Evolutionary conservation across 345 rosid genomes (phyloP), one percentile per base, ranked within the genome.

Genomic region (Hibiscus mutabilis): DNA sequence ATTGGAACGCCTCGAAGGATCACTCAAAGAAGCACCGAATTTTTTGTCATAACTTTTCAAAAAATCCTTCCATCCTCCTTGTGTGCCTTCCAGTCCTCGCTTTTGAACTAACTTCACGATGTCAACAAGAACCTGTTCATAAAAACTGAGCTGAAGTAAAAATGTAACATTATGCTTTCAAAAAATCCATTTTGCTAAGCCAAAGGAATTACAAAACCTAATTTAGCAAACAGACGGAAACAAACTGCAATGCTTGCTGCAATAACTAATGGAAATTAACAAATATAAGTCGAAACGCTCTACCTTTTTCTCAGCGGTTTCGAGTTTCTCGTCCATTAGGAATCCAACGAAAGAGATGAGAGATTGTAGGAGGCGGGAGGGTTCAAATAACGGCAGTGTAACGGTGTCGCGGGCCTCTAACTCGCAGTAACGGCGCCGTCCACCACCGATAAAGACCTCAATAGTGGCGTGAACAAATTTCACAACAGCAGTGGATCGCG

Each of bases 61-160:
- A 73, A 93, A 93, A 0, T 88, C 92, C 71, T 93, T 89, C 98
- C 98, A 93, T 46, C 71, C 80, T 68, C 98, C 97, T 0, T 78
- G 67, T 0, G 70, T 57, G 8, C 98, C 93, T 68, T 71, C 58
- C 78, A 86, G 67, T 16, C 84, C 80, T 61, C 83, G 78, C 63
- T 83, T 86, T 71, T 93, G 98, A 33, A 79, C 81, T 69, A 88
- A 18, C 78, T 80, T 93, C 46, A 93, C 97, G 11, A 89, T 68
- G 1, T 88, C 88, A 55, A 82, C 88, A 40, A 93, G 91, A 70
- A 86, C 83, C 98, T 93, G 60, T 33, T 24, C 60, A 27, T 66
- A 10, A 14, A 24, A 53, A 24, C 37, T 4, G 19, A 40, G 5
- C 21, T 9, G 14, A 42, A 0, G 19, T 21, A 42, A 6, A 22